Conservation (phyloP, 2,329 filamentous ascomycete species). For the Microsporum canis region DNA sequence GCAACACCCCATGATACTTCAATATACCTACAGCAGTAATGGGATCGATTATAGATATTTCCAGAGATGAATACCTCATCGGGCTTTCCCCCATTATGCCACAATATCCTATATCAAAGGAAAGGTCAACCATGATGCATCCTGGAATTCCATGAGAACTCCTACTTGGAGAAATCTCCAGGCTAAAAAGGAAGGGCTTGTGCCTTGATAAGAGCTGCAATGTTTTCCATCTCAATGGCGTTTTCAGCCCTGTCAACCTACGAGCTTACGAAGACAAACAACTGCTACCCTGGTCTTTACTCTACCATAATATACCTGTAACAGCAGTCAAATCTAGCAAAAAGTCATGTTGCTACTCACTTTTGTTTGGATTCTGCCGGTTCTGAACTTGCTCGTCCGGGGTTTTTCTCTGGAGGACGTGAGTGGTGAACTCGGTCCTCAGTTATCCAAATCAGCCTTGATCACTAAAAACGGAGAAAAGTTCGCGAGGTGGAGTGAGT, state of each 20-base stretch:
- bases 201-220: not conserved
- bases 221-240: not conserved
- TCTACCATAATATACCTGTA: not conserved
- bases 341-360: not conserved
- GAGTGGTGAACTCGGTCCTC: not conserved
- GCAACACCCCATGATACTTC: no score
- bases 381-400: not conserved
- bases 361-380: not conserved
- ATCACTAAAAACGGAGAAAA: not conserved
- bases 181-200: not conserved
- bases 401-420: not conserved
- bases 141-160: not conserved
- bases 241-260: not conserved
- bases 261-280: not conserved
- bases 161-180: not conserved
- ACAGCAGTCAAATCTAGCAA: not conserved
- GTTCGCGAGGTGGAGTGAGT: constrained; percentile 14
- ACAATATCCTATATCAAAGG: not conserved
- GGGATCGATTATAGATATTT: no score
- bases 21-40: no score
- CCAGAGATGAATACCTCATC: not conserved
- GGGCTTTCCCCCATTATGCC: not conserved
- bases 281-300: not conserved
- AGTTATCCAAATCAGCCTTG: not conserved
- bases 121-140: no score